These are phyloP conservation scores for Isochrysis galbana DNA, from an alignment of 78 protist genomes.

Conservation along the genomic window DNA sequence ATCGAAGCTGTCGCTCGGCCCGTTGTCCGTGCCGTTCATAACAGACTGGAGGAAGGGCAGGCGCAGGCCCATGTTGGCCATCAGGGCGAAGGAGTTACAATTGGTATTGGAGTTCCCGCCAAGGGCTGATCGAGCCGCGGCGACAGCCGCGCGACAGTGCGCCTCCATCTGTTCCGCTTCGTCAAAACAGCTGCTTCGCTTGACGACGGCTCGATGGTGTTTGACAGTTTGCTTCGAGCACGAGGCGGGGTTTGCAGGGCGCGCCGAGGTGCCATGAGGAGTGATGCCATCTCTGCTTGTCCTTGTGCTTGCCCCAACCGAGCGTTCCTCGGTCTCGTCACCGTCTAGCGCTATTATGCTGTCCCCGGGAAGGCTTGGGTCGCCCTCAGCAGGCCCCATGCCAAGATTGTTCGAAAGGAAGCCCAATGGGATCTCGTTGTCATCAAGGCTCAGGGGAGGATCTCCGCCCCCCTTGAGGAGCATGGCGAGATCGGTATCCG, in stretches of 20 bases:
- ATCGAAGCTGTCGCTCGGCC: not conserved
- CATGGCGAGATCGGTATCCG: not conserved
- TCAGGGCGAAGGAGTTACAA: not conserved
- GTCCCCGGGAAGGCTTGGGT: no score
- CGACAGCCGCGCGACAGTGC: slow-evolving; percentile 8
- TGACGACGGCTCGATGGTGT: not conserved
- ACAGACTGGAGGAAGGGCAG: not conserved
- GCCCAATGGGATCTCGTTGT: not conserved
- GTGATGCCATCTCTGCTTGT: no score
- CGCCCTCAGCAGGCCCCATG: no score
- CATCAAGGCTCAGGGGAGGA: not conserved
- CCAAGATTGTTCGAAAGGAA: no score
- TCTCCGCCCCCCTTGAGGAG: not conserved
- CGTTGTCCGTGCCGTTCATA: not conserved
- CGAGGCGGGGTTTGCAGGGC: no score
- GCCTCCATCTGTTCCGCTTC: not conserved
- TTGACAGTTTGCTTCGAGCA: no score
- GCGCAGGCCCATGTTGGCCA: not conserved
- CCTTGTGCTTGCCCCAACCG: no score
- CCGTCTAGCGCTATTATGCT: no score
- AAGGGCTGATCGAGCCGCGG: not conserved
- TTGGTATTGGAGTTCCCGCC: not conserved
- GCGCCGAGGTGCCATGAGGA: no score
- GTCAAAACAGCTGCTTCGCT: not conserved
- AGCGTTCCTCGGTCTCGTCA: no score